These are phyloP conservation scores for Hyphopichia homilentoma DNA, from an alignment of 805 yeast species.

Conservation along the genomic window DNA sequence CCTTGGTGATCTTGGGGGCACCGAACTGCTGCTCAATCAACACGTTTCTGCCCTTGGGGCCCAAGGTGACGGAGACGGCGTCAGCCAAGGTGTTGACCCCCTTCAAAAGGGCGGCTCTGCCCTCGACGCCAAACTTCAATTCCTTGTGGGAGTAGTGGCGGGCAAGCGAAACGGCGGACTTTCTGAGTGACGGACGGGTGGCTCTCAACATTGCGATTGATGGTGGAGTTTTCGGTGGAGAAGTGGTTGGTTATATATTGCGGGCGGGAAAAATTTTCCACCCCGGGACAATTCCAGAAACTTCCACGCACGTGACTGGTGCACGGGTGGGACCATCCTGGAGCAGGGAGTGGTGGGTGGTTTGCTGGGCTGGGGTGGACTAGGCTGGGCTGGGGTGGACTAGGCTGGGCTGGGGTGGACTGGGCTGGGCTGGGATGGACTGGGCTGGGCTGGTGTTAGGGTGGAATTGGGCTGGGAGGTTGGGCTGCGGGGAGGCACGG, in stretches of 20 bases:
- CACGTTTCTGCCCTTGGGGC: constrained; percentile 97
- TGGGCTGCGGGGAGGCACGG: too few species aligned
- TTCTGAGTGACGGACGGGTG: constrained; percentile 41
- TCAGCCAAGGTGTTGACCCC: constrained; percentile 95
- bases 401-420: too few species aligned
- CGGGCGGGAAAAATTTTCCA: background rate
- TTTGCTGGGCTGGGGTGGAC: too few species aligned
- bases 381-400: too few species aligned
- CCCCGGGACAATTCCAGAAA: background rate
- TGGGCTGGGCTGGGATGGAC: too few species aligned
- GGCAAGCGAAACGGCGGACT: constrained; percentile 37
- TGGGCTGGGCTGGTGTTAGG: too few species aligned
- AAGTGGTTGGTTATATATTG: background rate
- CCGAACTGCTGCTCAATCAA: constrained; percentile 95
- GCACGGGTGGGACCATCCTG: too few species aligned
- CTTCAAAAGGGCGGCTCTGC: constrained; percentile 87
- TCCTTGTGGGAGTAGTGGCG: constrained; percentile 78
- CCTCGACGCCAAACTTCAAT: constrained; percentile 94
- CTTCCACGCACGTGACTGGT: background rate
- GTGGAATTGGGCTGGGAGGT: too few species aligned
- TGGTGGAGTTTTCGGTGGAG: constrained; percentile 1
- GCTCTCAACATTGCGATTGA: constrained; percentile 49
- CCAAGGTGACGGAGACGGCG: constrained; percentile 94
- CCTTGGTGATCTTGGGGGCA: constrained; percentile 97
- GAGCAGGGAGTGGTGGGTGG: too few species aligned